Percentiles rank a stretch among this genome's conserved stretches.
Conservation (phyloP, 768 basidiomycete genomes). For the Collybia nuda region DNA sequence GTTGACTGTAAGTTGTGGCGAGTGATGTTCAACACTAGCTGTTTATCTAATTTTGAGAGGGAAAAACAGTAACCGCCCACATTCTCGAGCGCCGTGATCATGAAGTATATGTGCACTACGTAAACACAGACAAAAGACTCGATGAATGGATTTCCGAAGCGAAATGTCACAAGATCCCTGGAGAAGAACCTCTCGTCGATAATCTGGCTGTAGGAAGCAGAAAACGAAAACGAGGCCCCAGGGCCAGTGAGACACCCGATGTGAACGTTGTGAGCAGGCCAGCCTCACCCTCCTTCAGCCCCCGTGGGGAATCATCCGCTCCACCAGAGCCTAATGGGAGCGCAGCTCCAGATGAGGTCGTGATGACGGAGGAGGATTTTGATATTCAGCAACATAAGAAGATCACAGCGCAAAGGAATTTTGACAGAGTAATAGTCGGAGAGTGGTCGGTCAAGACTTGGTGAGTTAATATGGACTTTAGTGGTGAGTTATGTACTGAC, state of each 20-base stretch:
- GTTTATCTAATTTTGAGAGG: slow-evolving; percentile 10
- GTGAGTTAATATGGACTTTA: slow-evolving; percentile 38
- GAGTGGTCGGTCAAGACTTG: slow-evolving; percentile 88
- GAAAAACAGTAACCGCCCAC: slow-evolving; percentile 41
- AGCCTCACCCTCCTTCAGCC: slow-evolving; percentile 10
- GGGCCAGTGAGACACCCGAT: slow-evolving; percentile 4
- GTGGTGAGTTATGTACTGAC: not conserved
- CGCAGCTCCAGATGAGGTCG: slow-evolving; percentile 24
- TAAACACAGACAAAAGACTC: slow-evolving; percentile 66
- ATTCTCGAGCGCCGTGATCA: slow-evolving; percentile 51
- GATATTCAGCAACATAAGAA: slow-evolving; percentile 69
- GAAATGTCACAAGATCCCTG: slow-evolving; percentile 30
- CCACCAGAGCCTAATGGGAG: slow-evolving; percentile 8
- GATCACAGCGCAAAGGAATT: slow-evolving; percentile 73
- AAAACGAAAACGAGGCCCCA: slow-evolving; percentile 26
- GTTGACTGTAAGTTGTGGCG: slow-evolving; percentile 24
- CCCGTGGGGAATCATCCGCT: slow-evolving; percentile 5
- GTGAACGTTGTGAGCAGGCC: slow-evolving; percentile 7
- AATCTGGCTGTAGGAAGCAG: slow-evolving; percentile 11
- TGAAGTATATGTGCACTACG: slow-evolving; percentile 72
- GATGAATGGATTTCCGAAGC: slow-evolving; percentile 70
- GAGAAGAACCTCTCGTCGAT: slow-evolving; percentile 17
- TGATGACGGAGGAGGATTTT: slow-evolving; percentile 68
- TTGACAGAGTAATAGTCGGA: slow-evolving; percentile 85
- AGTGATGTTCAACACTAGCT: slow-evolving; percentile 8